Percentiles rank a stretch among this genome's conserved stretches.
These are phyloP conservation scores for Cyberlindnera japonica DNA, from an alignment of 805 yeast genomes.

Conservation along the genomic window DNA sequence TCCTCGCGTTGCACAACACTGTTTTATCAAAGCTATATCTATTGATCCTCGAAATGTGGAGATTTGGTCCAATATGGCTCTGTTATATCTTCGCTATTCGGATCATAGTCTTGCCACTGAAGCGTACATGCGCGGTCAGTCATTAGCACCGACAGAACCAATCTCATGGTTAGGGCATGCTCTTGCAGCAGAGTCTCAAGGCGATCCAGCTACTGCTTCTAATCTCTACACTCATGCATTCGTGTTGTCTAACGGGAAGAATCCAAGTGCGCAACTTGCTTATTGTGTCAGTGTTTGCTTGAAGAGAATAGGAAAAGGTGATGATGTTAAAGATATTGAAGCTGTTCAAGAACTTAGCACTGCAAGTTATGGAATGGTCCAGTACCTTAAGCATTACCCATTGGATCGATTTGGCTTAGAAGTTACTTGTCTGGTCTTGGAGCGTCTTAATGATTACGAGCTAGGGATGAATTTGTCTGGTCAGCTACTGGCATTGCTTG, in stretches of 20 bases:
- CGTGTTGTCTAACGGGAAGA: slow-evolving; percentile 68
- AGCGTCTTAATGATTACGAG: slow-evolving; percentile 63
- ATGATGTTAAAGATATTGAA: slow-evolving; percentile 52
- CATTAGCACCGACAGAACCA: slow-evolving; percentile 73
- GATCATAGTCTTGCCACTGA: slow-evolving; percentile 72
- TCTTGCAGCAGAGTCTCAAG: slow-evolving; percentile 47
- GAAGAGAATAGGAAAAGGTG: slow-evolving; percentile 39
- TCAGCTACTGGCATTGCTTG: slow-evolving; percentile 47
- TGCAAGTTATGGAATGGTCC: slow-evolving; percentile 63
- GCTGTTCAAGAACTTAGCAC: slow-evolving; percentile 62
- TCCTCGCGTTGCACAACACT: slow-evolving; percentile 83
- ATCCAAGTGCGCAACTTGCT: slow-evolving; percentile 64
- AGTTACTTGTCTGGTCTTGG: slow-evolving; percentile 54
- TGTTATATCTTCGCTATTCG: slow-evolving; percentile 62
- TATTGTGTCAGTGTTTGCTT: slow-evolving; percentile 60
- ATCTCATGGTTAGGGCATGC: slow-evolving; percentile 89
- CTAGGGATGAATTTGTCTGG: slow-evolving; percentile 47
- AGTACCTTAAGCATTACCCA: slow-evolving; percentile 60
- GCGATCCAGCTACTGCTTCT: slow-evolving; percentile 47
- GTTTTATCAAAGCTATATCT: slow-evolving; percentile 78
- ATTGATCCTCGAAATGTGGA: slow-evolving; percentile 63
- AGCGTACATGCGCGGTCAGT: slow-evolving; percentile 69
- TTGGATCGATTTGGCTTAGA: slow-evolving; percentile 54
- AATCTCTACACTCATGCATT: slow-evolving; percentile 74
- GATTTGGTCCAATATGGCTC: slow-evolving; percentile 81